Percentiles rank a stretch among this genome's conserved stretches.
Conservation (phyloP, 768 basidiomycete species). For the Lentinus brumalis region DNA sequence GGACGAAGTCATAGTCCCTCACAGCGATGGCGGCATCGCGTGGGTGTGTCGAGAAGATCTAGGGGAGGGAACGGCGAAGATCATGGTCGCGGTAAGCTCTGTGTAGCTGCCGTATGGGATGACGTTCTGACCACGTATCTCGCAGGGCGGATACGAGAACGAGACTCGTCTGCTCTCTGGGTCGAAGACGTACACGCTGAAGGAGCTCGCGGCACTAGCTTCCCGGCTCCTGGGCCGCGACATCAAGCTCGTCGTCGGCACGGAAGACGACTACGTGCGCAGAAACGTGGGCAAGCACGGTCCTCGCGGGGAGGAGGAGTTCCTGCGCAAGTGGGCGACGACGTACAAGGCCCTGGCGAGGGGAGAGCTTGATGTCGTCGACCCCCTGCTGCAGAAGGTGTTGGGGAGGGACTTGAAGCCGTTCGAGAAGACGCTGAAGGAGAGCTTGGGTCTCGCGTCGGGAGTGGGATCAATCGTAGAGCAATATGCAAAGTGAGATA, state of each 20-base stretch:
- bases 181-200: slow-evolving; percentile 26
- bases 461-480: slow-evolving; percentile 12
- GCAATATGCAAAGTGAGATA: slow-evolving; percentile 23
- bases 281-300: slow-evolving; percentile 19
- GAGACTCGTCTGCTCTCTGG: slow-evolving; percentile 33
- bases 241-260: slow-evolving; percentile 23
- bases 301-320: slow-evolving; percentile 26
- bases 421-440: slow-evolving; percentile 29
- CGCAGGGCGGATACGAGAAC: slow-evolving; percentile 29
- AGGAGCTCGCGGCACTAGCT: slow-evolving; percentile 28
- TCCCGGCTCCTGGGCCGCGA: slow-evolving; percentile 22
- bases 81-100: slow-evolving; percentile 30
- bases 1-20: slow-evolving; percentile 31
- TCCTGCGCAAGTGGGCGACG: slow-evolving; percentile 32
- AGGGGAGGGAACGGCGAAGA: slow-evolving; percentile 37
- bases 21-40: slow-evolving; percentile 37
- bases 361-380: slow-evolving; percentile 33
- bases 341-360: slow-evolving; percentile 32
- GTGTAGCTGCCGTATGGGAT: background rate
- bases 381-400: slow-evolving; percentile 29
- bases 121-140: background rate
- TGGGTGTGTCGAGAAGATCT: slow-evolving; percentile 39
- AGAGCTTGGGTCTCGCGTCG: slow-evolving; percentile 13
- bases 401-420: slow-evolving; percentile 32
- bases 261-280: slow-evolving; percentile 31